These are phyloP conservation scores for Fragilariopsis cylindrus DNA, from an alignment of 108 stramenopile genomes.

Conservation along the genomic window DNA sequence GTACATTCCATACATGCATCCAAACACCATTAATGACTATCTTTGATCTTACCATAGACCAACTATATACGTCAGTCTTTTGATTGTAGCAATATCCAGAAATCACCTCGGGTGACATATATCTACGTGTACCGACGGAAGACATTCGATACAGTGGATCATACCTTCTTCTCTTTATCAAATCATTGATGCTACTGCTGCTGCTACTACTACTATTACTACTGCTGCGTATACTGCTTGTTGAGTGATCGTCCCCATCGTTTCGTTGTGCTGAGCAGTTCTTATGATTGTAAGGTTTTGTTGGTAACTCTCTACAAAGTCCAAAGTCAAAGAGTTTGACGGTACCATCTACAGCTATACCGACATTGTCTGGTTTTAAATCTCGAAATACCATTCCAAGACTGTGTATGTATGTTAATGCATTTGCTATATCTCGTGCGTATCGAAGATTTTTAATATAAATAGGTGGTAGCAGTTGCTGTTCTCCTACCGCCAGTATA, in stretches of 20 bases:
- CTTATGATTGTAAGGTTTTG: background rate
- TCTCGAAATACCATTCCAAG: slow-evolving; percentile 9
- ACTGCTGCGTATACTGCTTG: background rate
- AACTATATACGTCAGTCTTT: slow-evolving; percentile 65
- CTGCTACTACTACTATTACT: background rate
- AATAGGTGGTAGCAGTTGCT: background rate
- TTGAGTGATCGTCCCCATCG: background rate
- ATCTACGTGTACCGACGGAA: slow-evolving; percentile 29
- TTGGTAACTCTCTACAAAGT: slow-evolving; percentile 27
- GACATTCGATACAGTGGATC: slow-evolving; percentile 24
- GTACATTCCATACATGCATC: too few relatives aligned
- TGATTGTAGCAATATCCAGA: slow-evolving; percentile 33
- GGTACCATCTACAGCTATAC: slow-evolving; percentile 7
- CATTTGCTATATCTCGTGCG: slow-evolving; percentile 1
- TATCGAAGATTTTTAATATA: slow-evolving; percentile 2
- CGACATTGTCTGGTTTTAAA: slow-evolving; percentile 20
- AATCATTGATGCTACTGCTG: too few relatives aligned
- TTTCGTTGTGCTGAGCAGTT: background rate
- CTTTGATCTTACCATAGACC: slow-evolving; percentile 35
- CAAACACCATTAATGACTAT: too few relatives aligned
- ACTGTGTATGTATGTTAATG: background rate
- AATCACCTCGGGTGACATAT: slow-evolving; percentile 47
- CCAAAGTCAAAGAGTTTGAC: slow-evolving; percentile 41
- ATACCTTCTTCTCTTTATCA: too few relatives aligned
- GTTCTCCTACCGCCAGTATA: background rate